Evolutionary conservation across 208 protist species (phyloP).

Genomic region (Leishmania major): DNA sequence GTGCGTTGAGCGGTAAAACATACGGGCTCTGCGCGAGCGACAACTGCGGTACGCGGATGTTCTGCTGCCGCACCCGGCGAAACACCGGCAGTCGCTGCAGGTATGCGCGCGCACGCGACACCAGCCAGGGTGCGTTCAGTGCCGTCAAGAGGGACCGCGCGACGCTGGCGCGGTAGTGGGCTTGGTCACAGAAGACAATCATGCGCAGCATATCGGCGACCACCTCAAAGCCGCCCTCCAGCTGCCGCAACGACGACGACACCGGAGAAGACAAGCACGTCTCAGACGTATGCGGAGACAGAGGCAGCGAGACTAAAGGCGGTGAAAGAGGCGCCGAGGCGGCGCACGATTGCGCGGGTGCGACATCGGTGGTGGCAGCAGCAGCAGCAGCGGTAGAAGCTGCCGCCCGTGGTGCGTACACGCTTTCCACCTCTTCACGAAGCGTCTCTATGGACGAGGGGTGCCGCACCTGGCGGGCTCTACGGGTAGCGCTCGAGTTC

Average conservation of each 20-base stretch:
- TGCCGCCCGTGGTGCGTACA: constrained; percentile 22
- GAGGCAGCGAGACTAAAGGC: not conserved
- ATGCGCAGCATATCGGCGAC: constrained; percentile 70
- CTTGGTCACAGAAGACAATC: constrained; percentile 78
- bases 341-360: not conserved
- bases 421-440: constrained; percentile 18
- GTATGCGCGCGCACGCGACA: constrained; percentile 31
- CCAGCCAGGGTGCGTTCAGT: constrained; percentile 30
- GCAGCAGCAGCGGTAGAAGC: not conserved
- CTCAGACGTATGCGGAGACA: not conserved
- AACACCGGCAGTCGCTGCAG: constrained; percentile 58
- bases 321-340: not conserved
- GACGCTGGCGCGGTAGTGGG: constrained; percentile 67
- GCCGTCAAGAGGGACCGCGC: constrained; percentile 50
- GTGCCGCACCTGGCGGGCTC: not conserved
- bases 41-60: constrained; percentile 40
- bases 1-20: constrained; percentile 24
- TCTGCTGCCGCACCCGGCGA: constrained; percentile 11
- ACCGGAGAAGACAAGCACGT: not conserved
- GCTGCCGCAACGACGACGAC: not conserved
- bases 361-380: not conserved
- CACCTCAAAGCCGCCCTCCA: constrained; percentile 33
- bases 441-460: constrained; percentile 12
- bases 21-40: constrained; percentile 25
- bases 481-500: not conserved